phyloP scores from a whole-genome alignment of 257 asterid genomes.

The Nicotiana tabacum region DNA sequence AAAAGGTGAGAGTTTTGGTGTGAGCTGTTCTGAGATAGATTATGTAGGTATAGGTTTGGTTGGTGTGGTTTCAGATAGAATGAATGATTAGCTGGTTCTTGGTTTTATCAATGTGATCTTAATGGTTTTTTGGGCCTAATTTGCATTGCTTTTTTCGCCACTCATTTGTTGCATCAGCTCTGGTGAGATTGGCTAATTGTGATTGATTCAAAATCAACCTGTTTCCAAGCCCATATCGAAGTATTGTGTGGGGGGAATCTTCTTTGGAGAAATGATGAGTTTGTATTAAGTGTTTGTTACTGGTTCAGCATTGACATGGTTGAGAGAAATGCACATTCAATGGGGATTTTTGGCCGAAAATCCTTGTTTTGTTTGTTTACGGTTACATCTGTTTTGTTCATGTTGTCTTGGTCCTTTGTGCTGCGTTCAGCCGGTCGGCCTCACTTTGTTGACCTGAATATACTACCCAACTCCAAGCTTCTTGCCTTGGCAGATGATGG shows the following conservation, averaged over 20 bases:
- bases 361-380: slow-evolving; percentile 57
- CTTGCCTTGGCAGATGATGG: slow-evolving; percentile 18
- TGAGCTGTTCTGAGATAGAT: neutral
- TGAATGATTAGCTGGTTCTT: neutral
- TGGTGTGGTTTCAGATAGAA: neutral
- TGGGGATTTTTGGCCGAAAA: slow-evolving; percentile 41
- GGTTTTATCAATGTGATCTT: neutral
- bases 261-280: neutral
- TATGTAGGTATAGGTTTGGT: neutral
- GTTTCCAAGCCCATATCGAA: too few species aligned
- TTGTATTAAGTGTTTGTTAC: neutral
- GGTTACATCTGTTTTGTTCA: slow-evolving; percentile 45
- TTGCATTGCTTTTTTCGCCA: neutral
- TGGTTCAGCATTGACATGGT: neutral
- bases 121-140: neutral
- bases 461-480: slow-evolving; percentile 41
- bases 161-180: neutral
- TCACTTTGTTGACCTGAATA: slow-evolving; percentile 35
- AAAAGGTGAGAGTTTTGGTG: neutral
- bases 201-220: neutral
- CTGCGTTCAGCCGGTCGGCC: slow-evolving; percentile 48
- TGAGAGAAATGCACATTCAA: slow-evolving; percentile 13
- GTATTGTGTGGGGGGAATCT: too few species aligned
- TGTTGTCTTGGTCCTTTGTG: slow-evolving; percentile 62
- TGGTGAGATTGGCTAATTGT: neutral